These are phyloP conservation scores for Stevia rebaudiana DNA, from an alignment of 140 eudicot genomes.

Conservation along the genomic window DNA sequence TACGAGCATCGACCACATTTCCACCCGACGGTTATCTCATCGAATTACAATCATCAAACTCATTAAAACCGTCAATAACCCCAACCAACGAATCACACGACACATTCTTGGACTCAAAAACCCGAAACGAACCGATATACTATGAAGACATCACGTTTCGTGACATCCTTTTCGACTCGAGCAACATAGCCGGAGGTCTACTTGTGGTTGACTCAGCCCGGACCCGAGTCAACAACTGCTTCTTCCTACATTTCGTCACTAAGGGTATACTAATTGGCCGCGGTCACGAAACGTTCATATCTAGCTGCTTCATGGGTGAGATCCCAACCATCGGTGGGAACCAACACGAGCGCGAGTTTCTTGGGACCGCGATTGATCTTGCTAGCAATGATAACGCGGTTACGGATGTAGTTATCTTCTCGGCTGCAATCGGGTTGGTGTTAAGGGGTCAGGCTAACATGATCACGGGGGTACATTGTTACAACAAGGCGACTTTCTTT, in stretches of 20 bases:
- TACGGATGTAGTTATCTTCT: slow-evolving; percentile 59
- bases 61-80: slow-evolving; percentile 22
- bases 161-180: slow-evolving; percentile 71
- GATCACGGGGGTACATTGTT: slow-evolving; percentile 67
- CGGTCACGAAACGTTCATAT: slow-evolving; percentile 75
- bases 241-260: slow-evolving; percentile 62
- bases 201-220: slow-evolving; percentile 53
- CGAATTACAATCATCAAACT: slow-evolving; percentile 44
- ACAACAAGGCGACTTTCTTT: slow-evolving; percentile 61
- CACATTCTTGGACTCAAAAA: slow-evolving; percentile 20
- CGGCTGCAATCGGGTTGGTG: slow-evolving; percentile 54
- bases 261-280: slow-evolving; percentile 48
- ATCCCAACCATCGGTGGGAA: slow-evolving; percentile 61
- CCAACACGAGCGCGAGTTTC: slow-evolving; percentile 32
- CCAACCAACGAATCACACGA: not conserved
- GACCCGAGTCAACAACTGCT: slow-evolving; percentile 46
- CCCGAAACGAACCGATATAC: slow-evolving; percentile 31
- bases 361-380: slow-evolving; percentile 53
- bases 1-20: slow-evolving; percentile 55
- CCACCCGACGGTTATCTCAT: slow-evolving; percentile 51
- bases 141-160: slow-evolving; percentile 60
- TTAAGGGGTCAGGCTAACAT: slow-evolving; percentile 66
- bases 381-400: slow-evolving; percentile 63
- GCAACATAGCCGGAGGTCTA: slow-evolving; percentile 51
- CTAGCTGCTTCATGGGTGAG: slow-evolving; percentile 51